Evolutionary conservation across 2,329 filamentous ascomycete genomes (phyloP).

Genomic region (Ceratocystis alfenasii): DNA sequence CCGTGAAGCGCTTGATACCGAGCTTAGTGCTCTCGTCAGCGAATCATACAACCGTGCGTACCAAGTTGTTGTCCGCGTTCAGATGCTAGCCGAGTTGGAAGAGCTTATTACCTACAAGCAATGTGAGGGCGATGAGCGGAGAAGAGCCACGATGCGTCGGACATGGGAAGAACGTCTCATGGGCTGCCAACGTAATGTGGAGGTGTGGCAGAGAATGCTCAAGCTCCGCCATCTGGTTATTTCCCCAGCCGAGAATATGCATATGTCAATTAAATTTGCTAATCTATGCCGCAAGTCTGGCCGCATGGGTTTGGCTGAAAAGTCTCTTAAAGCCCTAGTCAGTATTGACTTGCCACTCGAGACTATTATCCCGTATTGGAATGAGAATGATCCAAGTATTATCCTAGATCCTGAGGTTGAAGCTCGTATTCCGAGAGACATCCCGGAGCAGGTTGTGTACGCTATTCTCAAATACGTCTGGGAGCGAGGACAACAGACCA

Average conservation of each 20-base stretch:
- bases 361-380: slow-evolving; percentile 49
- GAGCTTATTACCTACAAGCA: slow-evolving; percentile 98
- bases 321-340: slow-evolving; percentile 84
- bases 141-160: slow-evolving; percentile 77
- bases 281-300: slow-evolving; percentile 96
- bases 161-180: slow-evolving; percentile 95
- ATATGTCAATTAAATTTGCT: slow-evolving; percentile 99
- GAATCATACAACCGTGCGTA: slow-evolving; percentile 98
- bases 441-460: slow-evolving; percentile 72
- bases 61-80: slow-evolving; percentile 91
- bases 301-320: slow-evolving; percentile 86
- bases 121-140: slow-evolving; percentile 65
- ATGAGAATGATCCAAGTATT: slow-evolving; percentile 28
- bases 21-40: slow-evolving; percentile 89
- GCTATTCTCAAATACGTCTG: slow-evolving; percentile 97
- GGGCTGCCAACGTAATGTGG: slow-evolving; percentile 91
- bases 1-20: slow-evolving; percentile 84
- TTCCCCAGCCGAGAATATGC: slow-evolving; percentile 80
- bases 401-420: slow-evolving; percentile 24
- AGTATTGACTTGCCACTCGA: slow-evolving; percentile 55
- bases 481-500: slow-evolving; percentile 59
- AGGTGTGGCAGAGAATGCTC: slow-evolving; percentile 97
- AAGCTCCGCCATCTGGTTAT: slow-evolving; percentile 89
- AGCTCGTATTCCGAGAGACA: slow-evolving; percentile 32
- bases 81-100: slow-evolving; percentile 97